phyloP scores from a whole-genome alignment of 2,329 filamentous ascomycete species.

The Fusarium austroafricanum region DNA sequence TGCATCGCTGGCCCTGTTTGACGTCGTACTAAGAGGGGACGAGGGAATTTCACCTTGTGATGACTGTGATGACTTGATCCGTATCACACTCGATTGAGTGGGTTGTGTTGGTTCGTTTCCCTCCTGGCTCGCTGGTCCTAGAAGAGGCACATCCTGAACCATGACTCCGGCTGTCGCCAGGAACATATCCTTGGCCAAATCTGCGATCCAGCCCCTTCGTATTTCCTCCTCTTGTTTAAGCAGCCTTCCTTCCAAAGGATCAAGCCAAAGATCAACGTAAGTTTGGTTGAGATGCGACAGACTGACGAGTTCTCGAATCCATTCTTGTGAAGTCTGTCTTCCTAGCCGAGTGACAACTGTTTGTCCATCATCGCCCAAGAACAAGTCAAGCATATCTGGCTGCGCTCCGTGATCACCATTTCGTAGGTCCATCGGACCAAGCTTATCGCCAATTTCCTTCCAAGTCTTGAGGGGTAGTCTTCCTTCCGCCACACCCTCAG shows the following conservation, averaged over 20 bases:
- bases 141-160: conserved; percentile 50
- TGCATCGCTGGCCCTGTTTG: conserved; percentile 39
- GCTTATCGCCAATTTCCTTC: conserved; percentile 43
- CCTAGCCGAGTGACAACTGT: conserved; percentile 49
- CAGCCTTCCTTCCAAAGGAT: conserved; percentile 40
- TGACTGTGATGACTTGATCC: conserved; percentile 45
- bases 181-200: conserved; percentile 51
- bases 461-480: conserved; percentile 50
- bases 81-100: conserved; percentile 27
- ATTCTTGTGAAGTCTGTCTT: conserved; percentile 41
- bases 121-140: conserved; percentile 39
- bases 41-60: conserved; percentile 38
- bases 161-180: conserved; percentile 51
- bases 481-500: conserved; percentile 42
- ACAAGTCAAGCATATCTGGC: conserved; percentile 46
- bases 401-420: conserved; percentile 42
- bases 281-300: conserved; percentile 46
- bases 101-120: conserved; percentile 16
- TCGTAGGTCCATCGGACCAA: conserved; percentile 4
- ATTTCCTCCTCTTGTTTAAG: conserved; percentile 41
- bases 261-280: conserved; percentile 51
- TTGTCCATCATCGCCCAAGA: conserved; percentile 44
- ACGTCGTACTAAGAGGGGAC: conserved; percentile 25
- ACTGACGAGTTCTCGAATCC: conserved; percentile 40
- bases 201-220: conserved; percentile 47